Percentiles rank a stretch among this genome's conserved stretches.
These are phyloP conservation scores for Fusarium caatingaense DNA, from an alignment of 2,329 filamentous ascomycete genomes.

Conservation along the genomic window DNA sequence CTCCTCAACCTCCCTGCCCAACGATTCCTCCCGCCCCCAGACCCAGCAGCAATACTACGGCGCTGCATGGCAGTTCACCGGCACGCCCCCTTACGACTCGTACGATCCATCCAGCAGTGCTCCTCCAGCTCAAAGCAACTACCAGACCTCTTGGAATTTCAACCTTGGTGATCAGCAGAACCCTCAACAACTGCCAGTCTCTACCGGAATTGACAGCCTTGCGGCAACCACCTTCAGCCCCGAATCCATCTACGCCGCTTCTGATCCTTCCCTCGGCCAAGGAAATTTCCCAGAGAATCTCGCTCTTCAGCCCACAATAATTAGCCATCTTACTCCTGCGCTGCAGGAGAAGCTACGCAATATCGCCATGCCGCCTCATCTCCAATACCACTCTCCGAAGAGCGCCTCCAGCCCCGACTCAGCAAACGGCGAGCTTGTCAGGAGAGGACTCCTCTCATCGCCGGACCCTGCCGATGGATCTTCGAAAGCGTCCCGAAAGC, in stretches of 20 bases:
- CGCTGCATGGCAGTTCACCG: conserved; percentile 62
- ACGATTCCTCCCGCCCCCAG: conserved; percentile 52
- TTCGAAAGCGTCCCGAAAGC: conserved; percentile 69
- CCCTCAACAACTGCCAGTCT: conserved; percentile 50
- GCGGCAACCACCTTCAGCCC: conserved; percentile 52
- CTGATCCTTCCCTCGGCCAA: conserved; percentile 41
- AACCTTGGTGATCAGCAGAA: conserved; percentile 47
- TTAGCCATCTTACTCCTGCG: conserved; percentile 62
- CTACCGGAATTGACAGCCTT: conserved; percentile 50
- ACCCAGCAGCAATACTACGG: conserved; percentile 50
- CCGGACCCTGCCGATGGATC: conserved; percentile 63
- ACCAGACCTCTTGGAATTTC: conserved; percentile 52
- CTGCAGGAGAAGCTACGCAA: conserved; percentile 71
- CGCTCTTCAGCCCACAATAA: conserved; percentile 46
- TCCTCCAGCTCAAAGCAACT: conserved; percentile 50
- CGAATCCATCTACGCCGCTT: conserved; percentile 50
- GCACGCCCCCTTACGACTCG: conserved; percentile 60
- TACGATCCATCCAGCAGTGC: conserved; percentile 55
- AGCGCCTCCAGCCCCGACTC: conserved; percentile 70
- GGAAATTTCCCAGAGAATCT: conserved; percentile 48
- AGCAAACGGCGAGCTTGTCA: conserved; percentile 59
- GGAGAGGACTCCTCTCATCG: conserved; percentile 65
- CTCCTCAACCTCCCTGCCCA: conserved; percentile 45
- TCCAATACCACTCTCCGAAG: conserved; percentile 69
- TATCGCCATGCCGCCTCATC: conserved; percentile 73